phyloP scores from a whole-genome alignment of 345 rosid genomes.

The Mallotus nudiflorus region DNA sequence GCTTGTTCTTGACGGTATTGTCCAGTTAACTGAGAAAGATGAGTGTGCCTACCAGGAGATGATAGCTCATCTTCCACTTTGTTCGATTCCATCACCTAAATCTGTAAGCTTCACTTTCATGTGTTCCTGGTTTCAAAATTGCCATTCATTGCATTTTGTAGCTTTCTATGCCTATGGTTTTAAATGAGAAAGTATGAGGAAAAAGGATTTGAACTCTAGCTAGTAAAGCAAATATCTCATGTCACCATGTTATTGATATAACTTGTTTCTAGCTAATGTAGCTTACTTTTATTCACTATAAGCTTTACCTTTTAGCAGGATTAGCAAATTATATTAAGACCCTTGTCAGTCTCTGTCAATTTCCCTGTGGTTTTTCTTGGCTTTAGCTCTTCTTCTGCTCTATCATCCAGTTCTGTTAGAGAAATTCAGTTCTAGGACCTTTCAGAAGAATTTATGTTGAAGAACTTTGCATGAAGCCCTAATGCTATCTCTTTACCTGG shows the following conservation, averaged over 20 bases:
- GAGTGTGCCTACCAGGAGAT: constrained; percentile 99
- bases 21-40: constrained; percentile 95
- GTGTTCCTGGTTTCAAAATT: neutral
- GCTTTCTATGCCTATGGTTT: neutral
- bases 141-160: neutral
- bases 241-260: neutral
- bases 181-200: neutral
- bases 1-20: constrained; percentile 95
- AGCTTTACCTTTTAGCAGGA: neutral
- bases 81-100: constrained; percentile 83
- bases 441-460: too few relatives aligned
- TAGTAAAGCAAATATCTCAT: neutral
- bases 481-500: too few relatives aligned
- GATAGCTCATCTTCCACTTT: constrained; percentile 96
- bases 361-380: neutral
- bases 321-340: neutral
- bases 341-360: neutral
- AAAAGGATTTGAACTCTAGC: neutral
- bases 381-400: neutral
- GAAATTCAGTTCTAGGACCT: neutral
- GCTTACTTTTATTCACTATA: neutral
- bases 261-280: neutral
- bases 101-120: constrained; percentile 36
- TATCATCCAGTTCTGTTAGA: neutral
- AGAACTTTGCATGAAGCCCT: too few relatives aligned